Conservation (phyloP, 768 basidiomycete species). For the Suillus brevipes region DNA sequence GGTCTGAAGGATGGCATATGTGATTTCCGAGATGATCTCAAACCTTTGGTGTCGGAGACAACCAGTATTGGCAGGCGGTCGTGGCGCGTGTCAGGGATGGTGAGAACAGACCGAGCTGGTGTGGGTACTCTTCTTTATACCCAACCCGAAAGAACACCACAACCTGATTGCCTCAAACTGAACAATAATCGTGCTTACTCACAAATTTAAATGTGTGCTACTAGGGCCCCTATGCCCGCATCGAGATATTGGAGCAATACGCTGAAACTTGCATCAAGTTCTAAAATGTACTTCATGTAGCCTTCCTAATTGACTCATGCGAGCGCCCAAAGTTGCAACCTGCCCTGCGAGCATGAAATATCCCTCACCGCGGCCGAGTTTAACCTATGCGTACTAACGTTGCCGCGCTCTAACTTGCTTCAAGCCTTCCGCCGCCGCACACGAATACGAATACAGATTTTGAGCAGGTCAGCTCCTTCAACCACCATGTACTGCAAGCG, state of each 20-base stretch:
- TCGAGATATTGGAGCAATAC: neutral
- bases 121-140: constrained; percentile 18
- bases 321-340: neutral
- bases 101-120: constrained; percentile 16
- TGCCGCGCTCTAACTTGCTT: too few relatives aligned
- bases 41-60: constrained; percentile 10
- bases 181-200: neutral
- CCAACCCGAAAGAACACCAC: too few relatives aligned
- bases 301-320: neutral
- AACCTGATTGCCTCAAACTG: neutral
- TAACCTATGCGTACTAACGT: neutral
- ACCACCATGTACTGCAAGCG: neutral
- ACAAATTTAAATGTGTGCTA: neutral
- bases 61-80: constrained; percentile 25
- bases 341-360: neutral
- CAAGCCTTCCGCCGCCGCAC: too few relatives aligned
- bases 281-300: neutral
- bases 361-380: neutral
- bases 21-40: constrained; percentile 14
- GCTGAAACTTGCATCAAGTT: neutral
- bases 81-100: constrained; percentile 20
- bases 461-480: too few relatives aligned
- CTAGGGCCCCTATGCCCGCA: too few relatives aligned
- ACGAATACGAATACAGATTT: neutral
- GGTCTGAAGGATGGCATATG: constrained; percentile 15